Conservation (phyloP, 2,329 filamentous ascomycete species). For the Phialocephala sp. region DNA sequence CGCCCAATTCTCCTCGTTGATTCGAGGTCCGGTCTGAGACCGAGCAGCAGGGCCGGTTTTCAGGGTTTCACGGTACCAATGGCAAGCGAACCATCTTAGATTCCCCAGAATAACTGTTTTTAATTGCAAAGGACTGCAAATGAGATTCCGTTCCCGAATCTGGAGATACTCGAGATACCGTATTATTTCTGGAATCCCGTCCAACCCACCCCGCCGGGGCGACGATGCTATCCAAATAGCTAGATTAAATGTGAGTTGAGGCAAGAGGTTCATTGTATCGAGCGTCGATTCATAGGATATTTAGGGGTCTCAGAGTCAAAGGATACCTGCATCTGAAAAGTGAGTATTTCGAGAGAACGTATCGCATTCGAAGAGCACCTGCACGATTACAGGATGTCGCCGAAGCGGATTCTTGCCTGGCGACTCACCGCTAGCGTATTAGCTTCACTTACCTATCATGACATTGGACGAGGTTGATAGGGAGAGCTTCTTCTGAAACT, state of each 20-base stretch:
- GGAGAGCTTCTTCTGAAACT: background rate
- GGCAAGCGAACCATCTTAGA: background rate
- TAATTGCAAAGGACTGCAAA: background rate
- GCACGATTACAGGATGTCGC: background rate
- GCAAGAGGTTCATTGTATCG: background rate
- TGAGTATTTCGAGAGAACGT: background rate
- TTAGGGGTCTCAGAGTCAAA: background rate
- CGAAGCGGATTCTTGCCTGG: background rate
- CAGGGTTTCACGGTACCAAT: background rate
- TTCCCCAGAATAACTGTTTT: conserved; percentile 6
- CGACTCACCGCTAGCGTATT: background rate
- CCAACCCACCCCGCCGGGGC: no score
- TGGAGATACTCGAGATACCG: background rate
- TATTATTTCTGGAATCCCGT: no score
- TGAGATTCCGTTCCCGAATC: background rate
- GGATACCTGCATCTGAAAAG: background rate
- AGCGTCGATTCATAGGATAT: background rate
- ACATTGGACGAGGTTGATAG: background rate
- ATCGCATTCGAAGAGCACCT: background rate
- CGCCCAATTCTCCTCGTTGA: conserved; percentile 3
- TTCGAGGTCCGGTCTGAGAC: background rate
- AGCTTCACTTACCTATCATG: background rate
- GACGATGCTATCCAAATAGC: no score
- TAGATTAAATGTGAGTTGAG: background rate
- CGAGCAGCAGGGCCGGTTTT: background rate